Base-by-base conservation (phyloP, 2,329 filamentous ascomycete genomes). In the Fusarium mangiferae region DNA sequence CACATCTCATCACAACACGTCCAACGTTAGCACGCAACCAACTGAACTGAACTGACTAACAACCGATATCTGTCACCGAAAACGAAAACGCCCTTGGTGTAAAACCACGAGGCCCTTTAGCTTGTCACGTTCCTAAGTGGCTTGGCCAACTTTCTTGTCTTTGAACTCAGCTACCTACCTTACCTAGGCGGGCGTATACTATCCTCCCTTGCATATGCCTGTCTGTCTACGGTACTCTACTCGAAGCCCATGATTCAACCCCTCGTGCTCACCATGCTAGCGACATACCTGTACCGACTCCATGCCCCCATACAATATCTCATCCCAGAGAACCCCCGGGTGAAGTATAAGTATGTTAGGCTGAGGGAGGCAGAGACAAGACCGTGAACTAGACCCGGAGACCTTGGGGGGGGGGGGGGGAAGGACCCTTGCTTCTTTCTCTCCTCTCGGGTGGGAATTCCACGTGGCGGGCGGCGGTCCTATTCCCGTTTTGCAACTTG, bases 381-480 rank as follows among this genome's bases (percentile, higher is more conserved):
- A 41, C 39, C 24, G 24, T 33, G 42, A 62, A 38, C 41, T 38
- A 30, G 44, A 48, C 14, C 33, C 20, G 7, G 30, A 38, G 24
- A 26, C 49, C 33, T 54, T 24, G 24, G n/a, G n/a, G n/a, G n/a
- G n/a, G n/a, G n/a, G n/a, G n/a, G n/a, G n/a, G n/a, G n/a, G n/a
- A n/a, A n/a, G 17, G 30, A 54, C 46, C 65, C 46, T 68, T 51
- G 35, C 62, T 59, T 18, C 33, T 28, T 59, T 18, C 33, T 28
- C 51, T 54, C 51, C 24, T 33, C 36, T 59, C 39, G 33, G 51
- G 45, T 45, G 51, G 51, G 35, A 26, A 67, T 48, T 48, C 68
- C 68, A 72, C 68, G 68, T 72, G 68, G 68, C 45, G 52, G 52
- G 11, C 36, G 67, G 54, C 41, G 39, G n/a, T 33, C 61, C 51